phyloP scores from a whole-genome alignment of 164 flowering plant genomes.

The Vitis labrusca region DNA sequence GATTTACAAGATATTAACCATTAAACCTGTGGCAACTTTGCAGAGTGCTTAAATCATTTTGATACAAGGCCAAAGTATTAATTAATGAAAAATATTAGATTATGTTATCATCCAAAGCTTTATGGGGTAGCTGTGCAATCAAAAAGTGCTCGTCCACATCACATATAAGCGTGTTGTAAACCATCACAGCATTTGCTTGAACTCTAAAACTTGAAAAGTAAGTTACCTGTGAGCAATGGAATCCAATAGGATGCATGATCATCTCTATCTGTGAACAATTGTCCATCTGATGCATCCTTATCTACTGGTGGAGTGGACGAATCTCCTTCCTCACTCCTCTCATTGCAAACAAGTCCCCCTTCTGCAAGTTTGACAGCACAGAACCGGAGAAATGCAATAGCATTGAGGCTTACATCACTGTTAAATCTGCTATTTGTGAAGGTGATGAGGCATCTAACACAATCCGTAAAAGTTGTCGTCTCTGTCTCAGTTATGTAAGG shows the following conservation, averaged over 20 bases:
- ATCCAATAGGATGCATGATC: slow-evolving; percentile 82
- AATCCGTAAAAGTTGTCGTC: slow-evolving; percentile 86
- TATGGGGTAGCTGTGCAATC: not conserved
- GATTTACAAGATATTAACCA: not conserved
- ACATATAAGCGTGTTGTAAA: not conserved
- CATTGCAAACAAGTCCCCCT: slow-evolving; percentile 76
- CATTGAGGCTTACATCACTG: slow-evolving; percentile 96
- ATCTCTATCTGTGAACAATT: slow-evolving; percentile 54
- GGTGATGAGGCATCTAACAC: slow-evolving; percentile 90
- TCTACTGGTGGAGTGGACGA: slow-evolving; percentile 22
- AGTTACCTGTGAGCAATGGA: slow-evolving; percentile 87
- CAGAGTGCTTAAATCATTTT: not conserved
- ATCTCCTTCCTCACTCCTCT: slow-evolving; percentile 43
- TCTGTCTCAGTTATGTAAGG: slow-evolving; percentile 98
- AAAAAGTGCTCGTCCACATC: not conserved
- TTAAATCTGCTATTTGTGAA: slow-evolving; percentile 93
- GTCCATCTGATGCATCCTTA: slow-evolving; percentile 44
- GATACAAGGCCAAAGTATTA: not conserved
- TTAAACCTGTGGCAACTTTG: not conserved
- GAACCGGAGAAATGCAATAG: slow-evolving; percentile 95
- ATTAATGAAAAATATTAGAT: too few relatives aligned
- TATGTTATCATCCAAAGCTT: too few relatives aligned
- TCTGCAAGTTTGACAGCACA: slow-evolving; percentile 99
- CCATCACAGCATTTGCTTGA: not conserved
- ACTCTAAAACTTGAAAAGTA: slow-evolving; percentile 1